Conservation (phyloP, 2,329 filamentous ascomycete species). For the Zasmidium angulare region DNA sequence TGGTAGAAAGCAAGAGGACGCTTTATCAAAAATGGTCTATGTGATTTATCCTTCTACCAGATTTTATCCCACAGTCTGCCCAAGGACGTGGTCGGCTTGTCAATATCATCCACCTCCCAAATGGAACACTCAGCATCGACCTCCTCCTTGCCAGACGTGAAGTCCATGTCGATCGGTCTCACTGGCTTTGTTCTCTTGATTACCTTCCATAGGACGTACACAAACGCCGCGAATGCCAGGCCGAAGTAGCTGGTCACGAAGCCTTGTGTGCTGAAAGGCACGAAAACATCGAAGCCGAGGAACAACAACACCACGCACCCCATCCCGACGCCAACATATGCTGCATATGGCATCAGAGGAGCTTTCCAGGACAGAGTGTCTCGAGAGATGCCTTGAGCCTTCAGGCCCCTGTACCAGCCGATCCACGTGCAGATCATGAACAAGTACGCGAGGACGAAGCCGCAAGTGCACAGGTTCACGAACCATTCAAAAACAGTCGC, state of each 20-base stretch:
- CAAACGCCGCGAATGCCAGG: conserved; percentile 25
- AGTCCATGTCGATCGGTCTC: conserved; percentile 42
- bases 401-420: conserved; percentile 19
- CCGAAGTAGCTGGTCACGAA: conserved; percentile 13
- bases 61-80: conserved; percentile 11
- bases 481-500: conserved; percentile 68
- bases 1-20: no score
- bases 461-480: conserved; percentile 61
- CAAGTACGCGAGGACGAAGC: conserved; percentile 48
- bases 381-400: conserved; percentile 7
- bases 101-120: conserved; percentile 6
- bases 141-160: conserved; percentile 46
- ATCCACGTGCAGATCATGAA: conserved; percentile 43
- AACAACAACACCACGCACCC: conserved; percentile 5
- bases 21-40: no score
- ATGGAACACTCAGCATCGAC: conserved; percentile 40
- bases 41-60: no score
- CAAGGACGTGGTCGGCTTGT: conserved; percentile 2
- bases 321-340: conserved; percentile 4
- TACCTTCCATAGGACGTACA: conserved; percentile 64
- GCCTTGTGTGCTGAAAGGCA: conserved; percentile 4
- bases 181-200: conserved; percentile 59
- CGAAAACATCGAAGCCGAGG: conserved; percentile 13
- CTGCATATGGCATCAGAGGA: conserved; percentile 10
- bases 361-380: conserved; percentile 7